Base-by-base conservation (phyloP, 2,329 filamentous ascomycete genomes). In the Thelonectria blattea region DNA sequence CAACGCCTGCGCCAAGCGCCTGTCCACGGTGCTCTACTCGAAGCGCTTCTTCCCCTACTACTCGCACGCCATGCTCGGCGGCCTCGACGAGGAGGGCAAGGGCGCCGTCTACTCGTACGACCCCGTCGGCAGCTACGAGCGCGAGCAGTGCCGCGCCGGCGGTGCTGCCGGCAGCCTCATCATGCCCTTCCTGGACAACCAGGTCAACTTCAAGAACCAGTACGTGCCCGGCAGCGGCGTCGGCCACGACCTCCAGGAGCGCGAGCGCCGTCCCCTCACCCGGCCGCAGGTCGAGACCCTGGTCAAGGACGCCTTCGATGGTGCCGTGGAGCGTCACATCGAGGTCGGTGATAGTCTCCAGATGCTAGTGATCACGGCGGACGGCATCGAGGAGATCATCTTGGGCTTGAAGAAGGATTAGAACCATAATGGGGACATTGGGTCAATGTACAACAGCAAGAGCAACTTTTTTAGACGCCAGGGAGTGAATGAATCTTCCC, bases 41-140 rank as follows among this genome's bases (percentile, higher is more conserved):
- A 98, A 98, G 83, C 92, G 95, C 50, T 99, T 99, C 84, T 99
- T 99, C 83, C 95, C 95, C 20, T 99, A 97, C 86, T 99, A 99
- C 79, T 92, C 96, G 60, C 88, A 94, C 72, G 94, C 94, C 32
- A 98, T 99, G 76, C 83, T 99, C 48, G 95, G 91, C 48, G 95
- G 95, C 18, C 80, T 99, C 63, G 96, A 99, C 72, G 95, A 98
- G 80, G 89, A 98, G 64, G 95, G 95, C 70, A 91, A 89, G 77
- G 96, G 95, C 60, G 94, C 94, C 55, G 85, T 99, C 63, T 99
- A 97, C 84, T 95, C 91, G 66, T 99, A 99, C 81, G 95, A 99
- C 75, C 95, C 95, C 1, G 95, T 99, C 43, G 95, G 95, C 69
- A 96, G 92, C 76, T 99, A 98, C 80, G 95, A 99, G 84, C 85